Evolutionary conservation across 495 filamentous ascomycete genomes (phyloP), one percentile per base, ranked within the genome.

Genomic region (Penicillium tannophilum): DNA sequence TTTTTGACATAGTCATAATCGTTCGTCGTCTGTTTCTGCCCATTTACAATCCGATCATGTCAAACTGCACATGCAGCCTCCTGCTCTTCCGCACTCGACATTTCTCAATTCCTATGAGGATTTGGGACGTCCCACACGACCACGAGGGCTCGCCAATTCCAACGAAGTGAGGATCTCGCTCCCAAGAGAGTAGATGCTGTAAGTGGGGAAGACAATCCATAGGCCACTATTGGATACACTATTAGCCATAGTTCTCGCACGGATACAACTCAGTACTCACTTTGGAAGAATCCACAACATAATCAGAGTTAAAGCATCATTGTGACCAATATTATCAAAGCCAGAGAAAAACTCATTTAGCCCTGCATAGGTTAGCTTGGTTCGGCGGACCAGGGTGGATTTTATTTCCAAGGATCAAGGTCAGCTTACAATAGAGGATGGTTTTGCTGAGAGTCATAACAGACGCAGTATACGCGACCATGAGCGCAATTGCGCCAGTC

Each of bases 401-500:
- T n/a, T 16, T 17, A 0, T 41, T 41, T 36, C 33, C 9, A 12
- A 36, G 33, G 12, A 36, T 14, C 14, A 41, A 4, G 39, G 39
- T 14, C n/a, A 41, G 39, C 87, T 79, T 66, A 92, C 92, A 88
- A 66, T 97, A 98, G 16, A 98, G 73, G 54, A 90, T 65, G 16
- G 93, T 97, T 84, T 97, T 97, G 73, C 86, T 88, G 1, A 94
- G 64, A 2, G 93, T 97, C 88, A 94, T 89, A 4, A 92, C 78
- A 6, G 85, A 85, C 2, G 86, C 82, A 31, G 80, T 79, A 61
- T 88, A 93, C 6, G 81, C 90, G 23, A 90, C 62, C 54, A 96
- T 58, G 36, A 88, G 79, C 2, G 90, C 88, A 48, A 79, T 62
- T 1, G 81, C 89, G 3, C 84, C 91, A 47, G 62, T 72, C 14